Percentiles rank a stretch among this genome's conserved stretches.
Conservation (phyloP, 352 stramenopile species). For the Phytopythium chamaehyphon region DNA sequence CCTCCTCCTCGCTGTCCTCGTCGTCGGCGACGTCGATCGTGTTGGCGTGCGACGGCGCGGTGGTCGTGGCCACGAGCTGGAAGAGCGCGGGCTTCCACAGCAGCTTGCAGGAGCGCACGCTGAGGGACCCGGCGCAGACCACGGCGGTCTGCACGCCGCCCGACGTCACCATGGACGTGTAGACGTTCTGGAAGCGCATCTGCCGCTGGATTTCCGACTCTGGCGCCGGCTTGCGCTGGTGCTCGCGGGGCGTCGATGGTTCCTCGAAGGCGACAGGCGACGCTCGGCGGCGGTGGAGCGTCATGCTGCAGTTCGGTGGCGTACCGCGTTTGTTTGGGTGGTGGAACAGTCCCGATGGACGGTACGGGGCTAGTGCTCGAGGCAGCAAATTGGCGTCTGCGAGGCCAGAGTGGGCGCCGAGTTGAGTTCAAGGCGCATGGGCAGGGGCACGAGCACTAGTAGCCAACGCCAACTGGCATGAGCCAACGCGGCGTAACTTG, state of each 20-base stretch:
- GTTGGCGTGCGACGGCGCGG: constrained; percentile 14
- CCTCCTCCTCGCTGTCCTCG: constrained; percentile 19
- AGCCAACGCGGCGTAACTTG: no score
- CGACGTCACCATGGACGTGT: constrained; percentile 2
- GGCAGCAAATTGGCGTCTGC: constrained; percentile 2
- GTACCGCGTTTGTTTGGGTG: not conserved
- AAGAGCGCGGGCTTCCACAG: constrained; percentile 26
- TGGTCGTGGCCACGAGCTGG: constrained; percentile 26
- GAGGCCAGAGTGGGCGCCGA: no score
- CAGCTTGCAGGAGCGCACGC: constrained; percentile 26
- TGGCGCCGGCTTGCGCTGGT: not conserved
- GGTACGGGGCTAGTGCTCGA: not conserved
- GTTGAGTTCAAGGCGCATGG: no score
- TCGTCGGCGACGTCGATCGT: constrained; percentile 18
- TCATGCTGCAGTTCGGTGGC: constrained; percentile 12
- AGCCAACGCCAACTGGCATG: no score
- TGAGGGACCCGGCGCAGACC: constrained; percentile 22
- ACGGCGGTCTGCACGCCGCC: constrained; percentile 7
- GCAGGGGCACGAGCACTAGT: no score
- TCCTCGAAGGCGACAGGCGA: not conserved
- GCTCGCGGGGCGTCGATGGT: not conserved
- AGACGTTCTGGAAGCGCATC: constrained; percentile 3
- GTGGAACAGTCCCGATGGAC: not conserved
- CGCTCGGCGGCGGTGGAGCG: constrained; percentile 6
- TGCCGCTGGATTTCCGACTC: constrained; percentile 1